Evolutionary conservation across 2,329 filamentous ascomycete species (phyloP).

Genomic region (Cordyceps javanica): DNA sequence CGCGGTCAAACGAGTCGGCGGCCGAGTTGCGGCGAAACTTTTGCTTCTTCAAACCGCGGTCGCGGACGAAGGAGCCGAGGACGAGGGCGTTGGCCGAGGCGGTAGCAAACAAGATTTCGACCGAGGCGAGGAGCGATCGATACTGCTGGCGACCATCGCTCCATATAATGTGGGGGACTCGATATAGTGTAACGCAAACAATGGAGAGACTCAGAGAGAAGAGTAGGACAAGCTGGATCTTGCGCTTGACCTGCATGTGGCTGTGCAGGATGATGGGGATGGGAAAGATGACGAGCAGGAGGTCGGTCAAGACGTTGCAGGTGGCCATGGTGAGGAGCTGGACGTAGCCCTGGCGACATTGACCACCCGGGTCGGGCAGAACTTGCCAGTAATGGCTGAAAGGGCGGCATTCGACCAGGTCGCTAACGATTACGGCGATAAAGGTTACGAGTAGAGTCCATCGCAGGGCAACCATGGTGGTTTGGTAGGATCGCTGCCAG

Average conservation of each 20-base stretch:
- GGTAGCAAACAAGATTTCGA: conserved; percentile 85
- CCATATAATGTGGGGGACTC: conserved; percentile 71
- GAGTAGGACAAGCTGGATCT: conserved; percentile 69
- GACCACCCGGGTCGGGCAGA: conserved; percentile 74
- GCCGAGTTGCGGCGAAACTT: conserved; percentile 67
- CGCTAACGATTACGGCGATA: conserved; percentile 71
- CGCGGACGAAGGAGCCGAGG: conserved; percentile 85
- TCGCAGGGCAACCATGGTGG: conserved; percentile 64
- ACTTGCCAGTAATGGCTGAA: conserved; percentile 74
- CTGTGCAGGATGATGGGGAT: conserved; percentile 81
- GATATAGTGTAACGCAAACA: conserved; percentile 72
- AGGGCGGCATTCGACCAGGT: conserved; percentile 76
- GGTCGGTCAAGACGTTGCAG: conserved; percentile 81
- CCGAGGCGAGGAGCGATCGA: conserved; percentile 79
- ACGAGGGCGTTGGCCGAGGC: conserved; percentile 83
- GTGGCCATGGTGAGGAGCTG: conserved; percentile 88
- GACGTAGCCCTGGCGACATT: conserved; percentile 79
- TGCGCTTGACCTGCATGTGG: conserved; percentile 68
- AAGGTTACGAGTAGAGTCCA: conserved; percentile 75
- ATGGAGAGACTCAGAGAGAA: conserved; percentile 82
- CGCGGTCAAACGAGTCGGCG: conserved; percentile 55
- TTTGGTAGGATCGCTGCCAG: conserved; percentile 72
- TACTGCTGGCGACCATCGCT: conserved; percentile 72
- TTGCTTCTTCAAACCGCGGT: conserved; percentile 82
- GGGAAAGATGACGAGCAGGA: conserved; percentile 81